Percentiles rank a stretch among this genome's conserved stretches.
These are phyloP conservation scores for Penicillium palitans DNA, from an alignment of 2,329 filamentous ascomycete species.

Conservation along the genomic window DNA sequence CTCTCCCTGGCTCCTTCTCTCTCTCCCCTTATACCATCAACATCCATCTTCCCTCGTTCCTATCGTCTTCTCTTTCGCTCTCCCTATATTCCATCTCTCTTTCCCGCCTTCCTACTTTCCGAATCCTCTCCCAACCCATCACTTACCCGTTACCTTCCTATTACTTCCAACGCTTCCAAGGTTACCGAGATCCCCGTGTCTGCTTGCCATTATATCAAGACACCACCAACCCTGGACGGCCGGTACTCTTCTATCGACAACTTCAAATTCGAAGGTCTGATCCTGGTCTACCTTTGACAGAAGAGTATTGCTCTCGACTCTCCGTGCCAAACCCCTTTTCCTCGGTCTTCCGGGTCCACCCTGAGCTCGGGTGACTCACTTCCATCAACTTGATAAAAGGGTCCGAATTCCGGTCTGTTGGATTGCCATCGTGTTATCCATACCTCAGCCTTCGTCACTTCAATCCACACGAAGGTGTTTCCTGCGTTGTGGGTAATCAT, in stretches of 20 bases:
- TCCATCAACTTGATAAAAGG: slow-evolving; percentile 5
- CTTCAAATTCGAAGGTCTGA: slow-evolving; percentile 10
- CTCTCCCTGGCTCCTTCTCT: slow-evolving; percentile 22
- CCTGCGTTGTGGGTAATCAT: neutral
- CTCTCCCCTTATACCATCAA: slow-evolving; percentile 18
- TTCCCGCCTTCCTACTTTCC: slow-evolving; percentile 10
- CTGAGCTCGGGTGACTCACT: slow-evolving; percentile 15
- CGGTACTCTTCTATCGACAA: slow-evolving; percentile 19
- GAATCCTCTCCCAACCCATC: slow-evolving; percentile 12
- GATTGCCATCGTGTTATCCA: neutral
- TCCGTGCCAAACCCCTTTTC: slow-evolving; percentile 6
- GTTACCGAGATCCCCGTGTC: slow-evolving; percentile 8
- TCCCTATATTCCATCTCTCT: slow-evolving; percentile 11
- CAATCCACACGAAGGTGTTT: slow-evolving; percentile 7
- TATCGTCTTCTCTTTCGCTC: slow-evolving; percentile 10
- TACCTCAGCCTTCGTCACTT: slow-evolving; percentile 5
- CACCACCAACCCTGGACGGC: slow-evolving; percentile 12
- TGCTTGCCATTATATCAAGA: slow-evolving; percentile 12
- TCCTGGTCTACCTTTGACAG: neutral
- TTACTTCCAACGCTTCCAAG: slow-evolving; percentile 7
- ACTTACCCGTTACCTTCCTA: slow-evolving; percentile 4
- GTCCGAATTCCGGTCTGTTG: neutral
- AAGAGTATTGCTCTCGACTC: slow-evolving; percentile 9
- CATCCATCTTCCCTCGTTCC: slow-evolving; percentile 22
- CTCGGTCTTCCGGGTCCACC: slow-evolving; percentile 5